These are phyloP conservation scores for Cunninghamia lanceolata DNA, from an alignment of 75 land plant genomes.

Conservation along the genomic window DNA sequence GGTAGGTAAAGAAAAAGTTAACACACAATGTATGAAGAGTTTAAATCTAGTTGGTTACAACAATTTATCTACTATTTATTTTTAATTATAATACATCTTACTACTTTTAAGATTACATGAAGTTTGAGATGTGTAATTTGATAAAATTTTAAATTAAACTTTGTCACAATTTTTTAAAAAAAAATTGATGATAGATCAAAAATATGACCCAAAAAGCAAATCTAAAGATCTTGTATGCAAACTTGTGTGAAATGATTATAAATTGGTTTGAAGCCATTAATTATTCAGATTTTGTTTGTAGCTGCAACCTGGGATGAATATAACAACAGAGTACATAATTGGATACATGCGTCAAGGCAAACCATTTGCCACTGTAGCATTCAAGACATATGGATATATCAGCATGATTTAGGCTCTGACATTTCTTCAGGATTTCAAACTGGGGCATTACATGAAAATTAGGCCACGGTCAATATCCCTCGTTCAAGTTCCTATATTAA, in stretches of 20 bases:
- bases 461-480: slow-evolving; percentile 63
- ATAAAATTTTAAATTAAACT: too few species aligned
- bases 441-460: slow-evolving; percentile 74
- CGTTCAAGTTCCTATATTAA: slow-evolving; percentile 33
- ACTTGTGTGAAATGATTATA: too few species aligned
- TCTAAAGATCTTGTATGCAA: slow-evolving; percentile 32
- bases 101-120: too few species aligned
- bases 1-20: slow-evolving; percentile 17
- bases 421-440: slow-evolving; percentile 55
- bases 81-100: too few species aligned
- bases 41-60: not conserved
- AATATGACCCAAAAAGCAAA: slow-evolving; percentile 12
- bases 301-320: slow-evolving; percentile 52
- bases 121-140: too few species aligned
- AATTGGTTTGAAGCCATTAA: not conserved
- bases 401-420: slow-evolving; percentile 50
- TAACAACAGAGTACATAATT: too few species aligned
- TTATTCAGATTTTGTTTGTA: slow-evolving; percentile 11
- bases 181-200: too few species aligned
- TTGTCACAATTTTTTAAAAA: too few species aligned
- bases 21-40: not conserved
- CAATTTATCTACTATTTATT: not conserved
- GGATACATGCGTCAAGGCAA: too few species aligned
- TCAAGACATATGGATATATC: too few species aligned
- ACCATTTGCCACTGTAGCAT: too few species aligned